Base-by-base conservation (phyloP, 176 grass and related monocot genomes). In the Eragrostis curvula region DNA sequence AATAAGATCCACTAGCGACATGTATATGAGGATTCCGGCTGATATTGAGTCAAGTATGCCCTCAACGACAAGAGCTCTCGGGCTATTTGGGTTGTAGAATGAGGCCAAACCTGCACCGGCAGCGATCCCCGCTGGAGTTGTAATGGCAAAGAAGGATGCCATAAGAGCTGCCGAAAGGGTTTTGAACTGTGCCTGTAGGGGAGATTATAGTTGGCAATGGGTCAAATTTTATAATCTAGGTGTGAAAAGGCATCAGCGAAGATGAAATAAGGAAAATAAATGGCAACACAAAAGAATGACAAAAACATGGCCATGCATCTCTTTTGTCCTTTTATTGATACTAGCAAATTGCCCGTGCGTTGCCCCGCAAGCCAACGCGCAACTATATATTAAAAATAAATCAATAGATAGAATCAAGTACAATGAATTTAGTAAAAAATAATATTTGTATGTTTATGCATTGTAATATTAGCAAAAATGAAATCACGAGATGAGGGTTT, bases 21-120 rank as follows among this genome's bases (percentile, higher is more conserved):
- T 95, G 87, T 98, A 98, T 65, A 98, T 93, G 58, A 98, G 89
- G 28, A 98, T 98, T 51, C 96, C 96, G 0, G 96, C 93, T 5
- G 96, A 98, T 27, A 88, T 74, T 0, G 96, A 91, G 32, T 98
- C 96, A 13, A 98, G 90, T 59, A 98, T 67, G 18, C 96, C 96
- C 72, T 93, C 93, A 40, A 85, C 81, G 46, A 90, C 87, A 74
- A 98, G 84, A 52, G 96, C 89, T 53, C 84, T 61, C 0, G 93
- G 96, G 85, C 89, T 98, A 30, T 91, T 84, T 8, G 88, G 81
- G n/a, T 95, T 82, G 74, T 95, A 95, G 43, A 91, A 93, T 15
- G 96, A 91, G 18, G 93, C 82, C 25, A 91, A 27, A 40, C 64
- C 81, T 1, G 43, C 75, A 12, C 92, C 90, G 15, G 85, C 66